These are phyloP conservation scores for Penicilliopsis zonata DNA, from an alignment of 495 filamentous ascomycete species.

Conservation along the genomic window DNA sequence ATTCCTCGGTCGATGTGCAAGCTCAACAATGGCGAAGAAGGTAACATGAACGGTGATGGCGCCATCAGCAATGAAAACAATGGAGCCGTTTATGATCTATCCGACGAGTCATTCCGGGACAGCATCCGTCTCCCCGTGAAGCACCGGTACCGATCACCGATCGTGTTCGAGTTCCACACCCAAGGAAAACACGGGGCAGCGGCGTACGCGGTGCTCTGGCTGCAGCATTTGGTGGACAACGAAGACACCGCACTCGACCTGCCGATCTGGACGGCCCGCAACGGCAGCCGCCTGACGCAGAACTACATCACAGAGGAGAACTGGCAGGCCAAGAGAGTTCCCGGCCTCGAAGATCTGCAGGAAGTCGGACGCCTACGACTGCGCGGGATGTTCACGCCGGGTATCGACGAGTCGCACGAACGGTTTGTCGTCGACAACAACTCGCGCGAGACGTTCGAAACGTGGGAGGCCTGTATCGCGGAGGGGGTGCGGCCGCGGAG, in stretches of 20 bases:
- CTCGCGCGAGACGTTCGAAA: constrained; percentile 82
- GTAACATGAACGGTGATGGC: no score
- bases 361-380: constrained; percentile 77
- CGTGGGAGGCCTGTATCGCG: constrained; percentile 79
- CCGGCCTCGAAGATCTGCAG: constrained; percentile 55
- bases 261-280: constrained; percentile 75
- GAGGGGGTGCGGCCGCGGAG: constrained; percentile 66
- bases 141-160: constrained; percentile 74
- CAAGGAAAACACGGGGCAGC: constrained; percentile 55
- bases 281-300: constrained; percentile 62
- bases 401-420: constrained; percentile 79
- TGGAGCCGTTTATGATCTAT: constrained; percentile 56
- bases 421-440: constrained; percentile 79
- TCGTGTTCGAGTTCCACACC: constrained; percentile 76
- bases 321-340: constrained; percentile 40
- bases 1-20: constrained; percentile 46
- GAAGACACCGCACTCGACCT: constrained; percentile 65
- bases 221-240: constrained; percentile 72
- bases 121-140: constrained; percentile 73
- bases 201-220: constrained; percentile 72
- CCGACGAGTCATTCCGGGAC: constrained; percentile 38
- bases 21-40: no score
- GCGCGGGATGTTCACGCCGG: constrained; percentile 69
- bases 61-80: constrained; percentile 47
- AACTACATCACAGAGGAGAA: constrained; percentile 81